Conservation (phyloP, 345 rosid genomes). For the Populus euphratica region DNA sequence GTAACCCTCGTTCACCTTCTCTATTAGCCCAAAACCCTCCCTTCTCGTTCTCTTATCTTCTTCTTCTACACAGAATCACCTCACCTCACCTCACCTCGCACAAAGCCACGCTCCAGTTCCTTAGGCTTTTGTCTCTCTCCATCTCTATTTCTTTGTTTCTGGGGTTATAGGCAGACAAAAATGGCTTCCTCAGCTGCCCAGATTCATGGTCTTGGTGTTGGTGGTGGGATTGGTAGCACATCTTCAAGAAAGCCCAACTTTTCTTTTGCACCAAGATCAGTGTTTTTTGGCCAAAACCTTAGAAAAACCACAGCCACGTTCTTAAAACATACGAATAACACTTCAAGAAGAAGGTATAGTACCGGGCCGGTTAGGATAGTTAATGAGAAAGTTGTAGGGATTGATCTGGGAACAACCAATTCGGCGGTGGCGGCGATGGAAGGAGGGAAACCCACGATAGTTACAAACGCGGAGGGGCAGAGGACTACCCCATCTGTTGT, state of each 20-base stretch:
- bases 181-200: constrained; percentile 90
- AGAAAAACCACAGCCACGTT: constrained; percentile 36
- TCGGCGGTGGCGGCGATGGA: constrained; percentile 99
- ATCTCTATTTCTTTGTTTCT: too few species aligned
- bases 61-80: background rate
- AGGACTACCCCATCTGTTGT: constrained; percentile 97
- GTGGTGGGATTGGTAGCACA: constrained; percentile 31
- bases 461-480: constrained; percentile 94
- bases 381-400: constrained; percentile 89
- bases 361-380: constrained; percentile 65
- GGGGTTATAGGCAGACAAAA: too few species aligned
- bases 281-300: constrained; percentile 59
- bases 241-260: constrained; percentile 27
- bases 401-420: constrained; percentile 93
- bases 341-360: constrained; percentile 31
- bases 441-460: constrained; percentile 97
- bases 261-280: constrained; percentile 22
- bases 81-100: background rate
- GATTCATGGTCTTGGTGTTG: constrained; percentile 56
- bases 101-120: background rate
- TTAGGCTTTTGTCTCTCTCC: background rate
- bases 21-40: constrained; percentile 27
- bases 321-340: constrained; percentile 29
- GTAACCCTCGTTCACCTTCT: constrained; percentile 26
- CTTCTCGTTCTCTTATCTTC: constrained; percentile 16